These are phyloP conservation scores for Closterium sp. DNA, from an alignment of 139 green algal genomes.

Conservation along the genomic window DNA sequence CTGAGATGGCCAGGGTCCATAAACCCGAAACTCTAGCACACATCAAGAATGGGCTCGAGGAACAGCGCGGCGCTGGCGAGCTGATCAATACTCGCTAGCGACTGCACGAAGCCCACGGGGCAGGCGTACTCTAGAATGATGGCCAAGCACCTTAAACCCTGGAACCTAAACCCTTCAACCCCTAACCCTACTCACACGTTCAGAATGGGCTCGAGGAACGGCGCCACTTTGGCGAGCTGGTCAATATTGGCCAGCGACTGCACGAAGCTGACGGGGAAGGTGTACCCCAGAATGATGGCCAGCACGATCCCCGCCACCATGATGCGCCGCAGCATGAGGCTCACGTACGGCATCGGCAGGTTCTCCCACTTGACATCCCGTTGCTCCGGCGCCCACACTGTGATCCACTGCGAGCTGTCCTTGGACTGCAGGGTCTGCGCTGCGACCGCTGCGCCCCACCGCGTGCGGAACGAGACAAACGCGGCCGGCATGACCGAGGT, in stretches of 20 bases:
- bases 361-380: constrained; percentile 44
- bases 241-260: constrained; percentile 43
- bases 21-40: no score
- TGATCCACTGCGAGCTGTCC: constrained; percentile 36
- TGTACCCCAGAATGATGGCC: constrained; percentile 33
- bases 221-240: constrained; percentile 20
- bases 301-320: constrained; percentile 14
- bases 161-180: no score
- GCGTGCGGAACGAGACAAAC: constrained; percentile 41
- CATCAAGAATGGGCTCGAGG: not conserved
- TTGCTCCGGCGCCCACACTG: constrained; percentile 43
- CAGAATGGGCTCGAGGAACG: not conserved
- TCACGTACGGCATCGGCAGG: constrained; percentile 22
- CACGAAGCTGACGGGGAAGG: constrained; percentile 43
- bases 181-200: not conserved
- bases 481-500: constrained; percentile 34
- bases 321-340: constrained; percentile 9
- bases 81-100: constrained; percentile 25
- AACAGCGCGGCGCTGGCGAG: constrained; percentile 1
- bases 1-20: no score
- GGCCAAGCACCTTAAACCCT: not conserved
- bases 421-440: constrained; percentile 43
- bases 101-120: constrained; percentile 37
- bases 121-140: constrained; percentile 39
- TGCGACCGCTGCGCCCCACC: constrained; percentile 43